Conservation (phyloP, 139 green algal genomes). For the Coelastrella sp. region DNA sequence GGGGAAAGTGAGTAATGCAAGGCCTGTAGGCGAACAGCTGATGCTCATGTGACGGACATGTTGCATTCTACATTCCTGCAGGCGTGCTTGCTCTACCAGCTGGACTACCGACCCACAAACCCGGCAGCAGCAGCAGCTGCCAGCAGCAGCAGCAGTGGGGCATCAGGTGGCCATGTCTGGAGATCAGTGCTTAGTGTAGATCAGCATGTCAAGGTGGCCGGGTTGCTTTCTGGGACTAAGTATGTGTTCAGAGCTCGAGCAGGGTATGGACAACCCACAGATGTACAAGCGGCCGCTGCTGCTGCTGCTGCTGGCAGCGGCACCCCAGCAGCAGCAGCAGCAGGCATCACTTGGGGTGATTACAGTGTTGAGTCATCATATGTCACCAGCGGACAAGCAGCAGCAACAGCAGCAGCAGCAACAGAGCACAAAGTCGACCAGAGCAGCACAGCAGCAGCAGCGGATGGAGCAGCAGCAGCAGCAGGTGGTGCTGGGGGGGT, state of each 20-base stretch:
- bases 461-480: background rate
- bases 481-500: background rate
- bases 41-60: too few relatives aligned
- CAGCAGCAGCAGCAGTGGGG: conserved; percentile 5
- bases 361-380: conserved; percentile 30
- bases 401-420: background rate
- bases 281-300: background rate
- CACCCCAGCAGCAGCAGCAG: background rate
- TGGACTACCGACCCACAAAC: conserved; percentile 12
- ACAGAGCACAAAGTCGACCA: background rate
- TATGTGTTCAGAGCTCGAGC: conserved; percentile 6
- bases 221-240: conserved; percentile 4
- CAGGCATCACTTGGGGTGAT: conserved; percentile 13
- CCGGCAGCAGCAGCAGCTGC: conserved; percentile 11
- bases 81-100: background rate
- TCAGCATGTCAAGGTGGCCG: background rate
- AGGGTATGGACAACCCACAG: background rate
- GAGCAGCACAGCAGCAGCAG: conserved; percentile 31
- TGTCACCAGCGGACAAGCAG: background rate
- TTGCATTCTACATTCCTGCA: background rate
- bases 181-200: background rate
- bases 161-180: background rate
- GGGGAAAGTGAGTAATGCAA: too few relatives aligned
- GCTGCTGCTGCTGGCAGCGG: conserved; percentile 25
- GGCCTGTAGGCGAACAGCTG: too few relatives aligned